Evolutionary conservation across 495 filamentous ascomycete genomes (phyloP).

Genomic region (Lasiosphaeria hispida): DNA sequence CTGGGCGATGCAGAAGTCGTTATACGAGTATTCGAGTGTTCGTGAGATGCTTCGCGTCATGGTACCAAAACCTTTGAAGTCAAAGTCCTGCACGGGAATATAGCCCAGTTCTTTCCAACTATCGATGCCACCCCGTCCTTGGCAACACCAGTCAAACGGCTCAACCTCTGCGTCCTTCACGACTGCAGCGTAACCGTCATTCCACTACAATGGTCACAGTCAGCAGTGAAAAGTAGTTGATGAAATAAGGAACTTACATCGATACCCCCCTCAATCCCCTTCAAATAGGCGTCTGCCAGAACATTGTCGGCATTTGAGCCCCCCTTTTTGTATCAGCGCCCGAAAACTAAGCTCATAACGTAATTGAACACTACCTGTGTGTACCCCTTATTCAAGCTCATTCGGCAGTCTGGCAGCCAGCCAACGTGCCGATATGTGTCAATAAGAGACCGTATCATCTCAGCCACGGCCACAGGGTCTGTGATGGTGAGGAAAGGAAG

Average conservation of each 20-base stretch:
- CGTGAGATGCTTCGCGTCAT: conserved; percentile 69
- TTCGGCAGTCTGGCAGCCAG: conserved; percentile 66
- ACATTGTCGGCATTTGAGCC: conserved; percentile 80
- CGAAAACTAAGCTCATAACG: not conserved
- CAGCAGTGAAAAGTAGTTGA: not conserved
- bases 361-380: conserved; percentile 49
- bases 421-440: conserved; percentile 71
- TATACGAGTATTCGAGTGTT: conserved; percentile 75
- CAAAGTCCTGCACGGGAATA: conserved; percentile 67
- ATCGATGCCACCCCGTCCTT: conserved; percentile 66
- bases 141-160: conserved; percentile 65
- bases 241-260: conserved; percentile 42
- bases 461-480: conserved; percentile 61
- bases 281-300: conserved; percentile 67
- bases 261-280: conserved; percentile 60
- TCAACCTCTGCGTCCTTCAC: conserved; percentile 75
- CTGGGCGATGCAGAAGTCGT: conserved; percentile 71
- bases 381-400: conserved; percentile 63
- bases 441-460: conserved; percentile 67
- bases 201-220: conserved; percentile 46
- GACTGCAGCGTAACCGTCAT: conserved; percentile 68
- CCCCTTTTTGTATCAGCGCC: conserved; percentile 38
- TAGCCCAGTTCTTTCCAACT: conserved; percentile 68
- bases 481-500: conserved; percentile 68
- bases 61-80: conserved; percentile 64